phyloP scores from a whole-genome alignment of 176 grass and related monocot genomes.

The Triticum dicoccoides region DNA sequence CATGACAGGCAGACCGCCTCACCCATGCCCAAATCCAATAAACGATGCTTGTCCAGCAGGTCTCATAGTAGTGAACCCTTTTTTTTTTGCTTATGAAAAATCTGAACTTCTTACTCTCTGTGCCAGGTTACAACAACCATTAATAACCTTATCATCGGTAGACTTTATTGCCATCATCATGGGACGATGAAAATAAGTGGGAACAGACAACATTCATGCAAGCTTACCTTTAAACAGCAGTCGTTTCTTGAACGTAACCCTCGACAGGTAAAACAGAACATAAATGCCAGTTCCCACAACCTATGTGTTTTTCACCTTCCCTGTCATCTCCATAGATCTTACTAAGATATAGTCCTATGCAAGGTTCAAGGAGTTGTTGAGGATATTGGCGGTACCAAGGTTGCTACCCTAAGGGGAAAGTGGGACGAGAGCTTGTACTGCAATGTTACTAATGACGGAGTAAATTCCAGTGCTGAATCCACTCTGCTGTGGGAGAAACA shows the following conservation, averaged over 20 bases:
- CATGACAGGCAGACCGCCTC: not conserved
- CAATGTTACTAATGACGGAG: slow-evolving; percentile 40
- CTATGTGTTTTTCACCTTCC: not conserved
- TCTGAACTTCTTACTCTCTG: not conserved
- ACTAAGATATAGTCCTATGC: slow-evolving; percentile 29
- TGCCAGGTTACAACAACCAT: slow-evolving; percentile 59
- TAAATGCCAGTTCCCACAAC: not conserved
- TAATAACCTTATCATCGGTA: slow-evolving; percentile 54
- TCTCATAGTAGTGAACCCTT: not conserved
- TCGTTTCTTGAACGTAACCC: slow-evolving; percentile 50
- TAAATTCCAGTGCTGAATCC: slow-evolving; percentile 24
- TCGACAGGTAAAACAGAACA: slow-evolving; percentile 44
- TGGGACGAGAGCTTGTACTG: slow-evolving; percentile 76
- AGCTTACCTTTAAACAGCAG: slow-evolving; percentile 51
- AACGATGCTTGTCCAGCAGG: not conserved
- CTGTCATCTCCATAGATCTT: not conserved
- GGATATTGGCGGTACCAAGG: slow-evolving; percentile 46
- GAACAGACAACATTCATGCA: slow-evolving; percentile 49
- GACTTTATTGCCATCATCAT: slow-evolving; percentile 60
- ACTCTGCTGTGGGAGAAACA: slow-evolving; percentile 85
- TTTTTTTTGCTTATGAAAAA: not conserved
- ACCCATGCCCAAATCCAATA: not conserved
- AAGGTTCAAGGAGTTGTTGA: slow-evolving; percentile 56
- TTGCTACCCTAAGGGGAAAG: slow-evolving; percentile 63
- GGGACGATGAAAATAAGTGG: slow-evolving; percentile 56